A percentile compares a stretch with the other conserved stretches of the same genome.
phyloP scores from a whole-genome alignment of 2,329 filamentous ascomycete species.

The Phoma sp. region DNA sequence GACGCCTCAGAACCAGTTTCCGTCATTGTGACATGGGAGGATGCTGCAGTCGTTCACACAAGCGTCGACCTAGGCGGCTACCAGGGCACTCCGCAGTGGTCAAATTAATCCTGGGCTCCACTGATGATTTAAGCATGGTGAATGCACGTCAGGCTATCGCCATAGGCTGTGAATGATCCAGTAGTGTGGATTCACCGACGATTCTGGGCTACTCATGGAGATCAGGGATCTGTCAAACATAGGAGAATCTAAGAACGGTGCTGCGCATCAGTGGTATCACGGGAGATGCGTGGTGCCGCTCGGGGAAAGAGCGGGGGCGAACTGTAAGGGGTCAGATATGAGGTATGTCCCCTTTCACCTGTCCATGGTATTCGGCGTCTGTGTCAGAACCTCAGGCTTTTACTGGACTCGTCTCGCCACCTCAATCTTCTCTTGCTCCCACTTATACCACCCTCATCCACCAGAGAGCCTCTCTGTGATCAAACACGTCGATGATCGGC shows the following conservation, averaged over 20 bases:
- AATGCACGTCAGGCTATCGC: not conserved
- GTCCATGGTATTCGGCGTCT: not conserved
- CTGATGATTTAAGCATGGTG: not conserved
- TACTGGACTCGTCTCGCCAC: not conserved
- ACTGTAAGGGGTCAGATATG: slow-evolving; percentile 16
- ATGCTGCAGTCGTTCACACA: slow-evolving; percentile 12
- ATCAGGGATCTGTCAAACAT: slow-evolving; percentile 21
- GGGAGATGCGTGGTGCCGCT: slow-evolving; percentile 10
- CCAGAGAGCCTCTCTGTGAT: too few relatives aligned
- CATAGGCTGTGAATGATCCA: slow-evolving; percentile 11
- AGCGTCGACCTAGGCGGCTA: slow-evolving; percentile 3
- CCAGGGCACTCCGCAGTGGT: slow-evolving; percentile 4
- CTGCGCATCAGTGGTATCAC: slow-evolving; percentile 23
- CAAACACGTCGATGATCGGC: not conserved
- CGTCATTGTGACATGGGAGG: slow-evolving; percentile 21
- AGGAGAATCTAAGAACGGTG: slow-evolving; percentile 20
- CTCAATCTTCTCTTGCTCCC: too few relatives aligned
- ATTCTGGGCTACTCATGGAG: slow-evolving; percentile 11
- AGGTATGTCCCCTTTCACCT: slow-evolving; percentile 17
- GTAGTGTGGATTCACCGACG: slow-evolving; percentile 8
- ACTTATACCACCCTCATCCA: too few relatives aligned
- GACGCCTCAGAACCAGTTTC: slow-evolving; percentile 20
- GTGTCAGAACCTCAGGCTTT: not conserved
- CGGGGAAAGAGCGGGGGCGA: slow-evolving; percentile 35
- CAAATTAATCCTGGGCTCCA: slow-evolving; percentile 1